A percentile compares a stretch with the other conserved stretches of the same genome.
phyloP scores from a whole-genome alignment of 148 eudicot genomes.

The Bassia scoparia region DNA sequence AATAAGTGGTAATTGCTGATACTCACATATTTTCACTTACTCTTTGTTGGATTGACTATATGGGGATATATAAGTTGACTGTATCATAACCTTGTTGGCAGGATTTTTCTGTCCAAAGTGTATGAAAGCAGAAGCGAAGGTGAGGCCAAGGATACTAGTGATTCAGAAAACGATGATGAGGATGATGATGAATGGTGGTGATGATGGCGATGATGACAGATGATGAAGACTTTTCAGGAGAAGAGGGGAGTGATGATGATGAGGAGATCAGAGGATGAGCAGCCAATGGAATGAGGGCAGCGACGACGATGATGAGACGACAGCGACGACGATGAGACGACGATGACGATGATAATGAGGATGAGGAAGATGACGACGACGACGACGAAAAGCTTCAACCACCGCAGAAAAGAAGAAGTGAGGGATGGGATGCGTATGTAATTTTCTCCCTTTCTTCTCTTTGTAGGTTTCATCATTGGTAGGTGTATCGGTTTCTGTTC shows the following conservation, averaged over 20 bases:
- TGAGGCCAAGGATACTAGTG: constrained; percentile 33
- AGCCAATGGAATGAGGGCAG: constrained; percentile 10
- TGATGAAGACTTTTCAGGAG: constrained; percentile 26
- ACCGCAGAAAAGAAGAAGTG: constrained; percentile 30
- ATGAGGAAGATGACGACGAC: constrained; percentile 21
- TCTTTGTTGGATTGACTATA: background rate
- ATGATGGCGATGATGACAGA: constrained; percentile 18
- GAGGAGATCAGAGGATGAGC: constrained; percentile 25
- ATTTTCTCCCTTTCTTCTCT: background rate
- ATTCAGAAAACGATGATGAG: constrained; percentile 31
- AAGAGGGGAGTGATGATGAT: constrained; percentile 28
- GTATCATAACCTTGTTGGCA: constrained; percentile 3
- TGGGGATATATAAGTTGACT: background rate
- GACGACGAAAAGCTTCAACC: constrained; percentile 24
- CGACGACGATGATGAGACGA: constrained; percentile 21
- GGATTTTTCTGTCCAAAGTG: constrained; percentile 25
- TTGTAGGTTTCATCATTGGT: constrained; percentile 15
- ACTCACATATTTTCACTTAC: background rate
- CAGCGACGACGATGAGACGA: constrained; percentile 14
- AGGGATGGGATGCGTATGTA: constrained; percentile 14
- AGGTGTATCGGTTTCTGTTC: background rate
- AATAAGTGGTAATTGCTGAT: constrained; percentile 19
- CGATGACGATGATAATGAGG: constrained; percentile 25
- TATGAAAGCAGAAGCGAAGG: constrained; percentile 11
- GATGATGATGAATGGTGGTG: constrained; percentile 19